Evolutionary conservation across 1,139 yeast species (phyloP).

Genomic region (Spencermartinsiella ligniputridi): DNA sequence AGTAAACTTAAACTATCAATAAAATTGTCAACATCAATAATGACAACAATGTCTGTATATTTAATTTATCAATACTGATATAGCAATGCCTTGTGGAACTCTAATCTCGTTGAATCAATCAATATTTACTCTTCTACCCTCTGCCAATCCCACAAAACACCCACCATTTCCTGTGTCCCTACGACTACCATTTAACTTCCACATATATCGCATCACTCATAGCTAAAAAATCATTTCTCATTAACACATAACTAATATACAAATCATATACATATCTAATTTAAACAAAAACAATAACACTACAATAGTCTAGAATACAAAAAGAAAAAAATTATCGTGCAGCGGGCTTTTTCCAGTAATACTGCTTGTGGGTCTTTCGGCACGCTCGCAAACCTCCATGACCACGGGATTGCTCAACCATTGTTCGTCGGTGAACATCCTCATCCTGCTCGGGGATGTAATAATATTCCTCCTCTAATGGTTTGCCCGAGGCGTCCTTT

Average conservation of each 20-base stretch:
- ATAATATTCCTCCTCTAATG: conserved; percentile 88
- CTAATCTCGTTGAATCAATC: no score
- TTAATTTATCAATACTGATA: no score
- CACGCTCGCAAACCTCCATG: conserved; percentile 83
- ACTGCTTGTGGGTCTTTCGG: conserved; percentile 87
- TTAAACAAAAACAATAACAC: background rate
- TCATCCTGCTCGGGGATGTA: conserved; percentile 79
- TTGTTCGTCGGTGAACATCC: conserved; percentile 60
- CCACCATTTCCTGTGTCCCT: no score
- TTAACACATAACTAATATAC: no score
- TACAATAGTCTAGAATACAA: background rate
- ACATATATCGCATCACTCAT: no score
- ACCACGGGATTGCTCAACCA: conserved; percentile 66
- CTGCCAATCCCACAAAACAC: no score
- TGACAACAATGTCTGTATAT: no score
- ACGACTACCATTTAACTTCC: background rate
- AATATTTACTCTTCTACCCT: no score
- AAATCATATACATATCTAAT: background rate
- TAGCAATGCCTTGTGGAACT: no score
- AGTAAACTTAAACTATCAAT: no score
- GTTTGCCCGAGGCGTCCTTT: conserved; percentile 95
- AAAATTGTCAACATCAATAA: no score
- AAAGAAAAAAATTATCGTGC: background rate
- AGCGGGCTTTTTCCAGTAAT: conserved; percentile 32
- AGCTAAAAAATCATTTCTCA: no score